Evolutionary conservation across 805 yeast genomes (phyloP).

Genomic region (Saccharomycopsis malanga): DNA sequence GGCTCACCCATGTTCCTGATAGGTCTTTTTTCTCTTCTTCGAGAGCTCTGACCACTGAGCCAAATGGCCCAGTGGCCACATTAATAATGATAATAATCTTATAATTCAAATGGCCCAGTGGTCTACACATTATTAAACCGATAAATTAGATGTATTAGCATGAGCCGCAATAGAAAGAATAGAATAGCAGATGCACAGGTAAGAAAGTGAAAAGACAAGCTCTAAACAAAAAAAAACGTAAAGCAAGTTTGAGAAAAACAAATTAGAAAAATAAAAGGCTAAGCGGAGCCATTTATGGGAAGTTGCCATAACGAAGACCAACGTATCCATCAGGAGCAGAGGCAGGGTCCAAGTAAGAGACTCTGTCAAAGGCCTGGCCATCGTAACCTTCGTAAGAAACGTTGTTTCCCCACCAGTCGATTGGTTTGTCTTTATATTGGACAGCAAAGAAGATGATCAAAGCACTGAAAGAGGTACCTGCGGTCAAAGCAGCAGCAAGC

Average conservation of each 20-base stretch:
- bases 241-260: too few species aligned
- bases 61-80: too few species aligned
- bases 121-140: not conserved
- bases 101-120: not conserved
- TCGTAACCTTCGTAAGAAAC: slow-evolving; percentile 36
- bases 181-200: too few species aligned
- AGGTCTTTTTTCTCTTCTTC: too few species aligned
- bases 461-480: slow-evolving; percentile 60
- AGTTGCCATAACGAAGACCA: slow-evolving; percentile 24
- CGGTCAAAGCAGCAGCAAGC: slow-evolving; percentile 46
- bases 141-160: not conserved
- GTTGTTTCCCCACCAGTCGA: slow-evolving; percentile 62
- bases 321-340: slow-evolving; percentile 31
- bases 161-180: not conserved
- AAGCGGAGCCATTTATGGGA: not conserved
- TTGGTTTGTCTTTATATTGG: slow-evolving; percentile 32
- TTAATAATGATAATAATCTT: not conserved
- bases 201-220: too few species aligned
- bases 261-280: not conserved
- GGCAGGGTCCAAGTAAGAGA: slow-evolving; percentile 27
- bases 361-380: slow-evolving; percentile 54
- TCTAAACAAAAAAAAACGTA: too few species aligned
- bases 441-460: slow-evolving; percentile 50
- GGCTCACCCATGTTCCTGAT: too few species aligned
- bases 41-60: too few species aligned